phyloP scores from a whole-genome alignment of 2,329 filamentous ascomycete genomes.

The Fusarium zealandicum region DNA sequence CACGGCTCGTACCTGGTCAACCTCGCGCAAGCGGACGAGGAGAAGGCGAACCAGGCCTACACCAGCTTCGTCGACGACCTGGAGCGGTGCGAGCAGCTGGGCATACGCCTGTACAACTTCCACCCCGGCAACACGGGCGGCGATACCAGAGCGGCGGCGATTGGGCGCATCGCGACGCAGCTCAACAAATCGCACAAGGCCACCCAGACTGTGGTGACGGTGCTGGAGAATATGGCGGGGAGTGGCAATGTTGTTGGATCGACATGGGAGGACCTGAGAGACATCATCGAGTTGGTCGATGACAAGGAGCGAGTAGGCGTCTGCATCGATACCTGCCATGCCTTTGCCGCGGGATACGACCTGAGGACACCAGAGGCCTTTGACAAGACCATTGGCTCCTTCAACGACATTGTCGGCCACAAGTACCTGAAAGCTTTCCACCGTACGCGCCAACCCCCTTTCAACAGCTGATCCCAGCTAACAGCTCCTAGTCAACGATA shows the following conservation, averaged over 20 bases:
- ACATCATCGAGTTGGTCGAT: slow-evolving; percentile 81
- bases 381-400: slow-evolving; percentile 73
- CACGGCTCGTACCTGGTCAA: slow-evolving; percentile 98
- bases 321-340: slow-evolving; percentile 96
- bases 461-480: background rate
- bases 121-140: slow-evolving; percentile 87
- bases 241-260: slow-evolving; percentile 86
- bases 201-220: slow-evolving; percentile 77
- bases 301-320: slow-evolving; percentile 88
- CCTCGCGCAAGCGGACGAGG: slow-evolving; percentile 81
- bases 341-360: slow-evolving; percentile 94
- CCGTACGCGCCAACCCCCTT: slow-evolving; percentile 42
- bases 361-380: slow-evolving; percentile 79
- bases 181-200: slow-evolving; percentile 83
- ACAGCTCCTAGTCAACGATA: slow-evolving; percentile 76
- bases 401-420: slow-evolving; percentile 79
- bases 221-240: slow-evolving; percentile 96
- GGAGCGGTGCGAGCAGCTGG: slow-evolving; percentile 80
- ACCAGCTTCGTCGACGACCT: slow-evolving; percentile 87
- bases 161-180: slow-evolving; percentile 79
- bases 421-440: slow-evolving; percentile 86
- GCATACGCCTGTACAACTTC: slow-evolving; percentile 96
- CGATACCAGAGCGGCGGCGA: slow-evolving; percentile 70
- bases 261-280: slow-evolving; percentile 83
- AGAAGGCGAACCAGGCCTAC: slow-evolving; percentile 87